Evolutionary conservation across 345 rosid genomes (phyloP).

Genomic region (Pistacia atlantica): DNA sequence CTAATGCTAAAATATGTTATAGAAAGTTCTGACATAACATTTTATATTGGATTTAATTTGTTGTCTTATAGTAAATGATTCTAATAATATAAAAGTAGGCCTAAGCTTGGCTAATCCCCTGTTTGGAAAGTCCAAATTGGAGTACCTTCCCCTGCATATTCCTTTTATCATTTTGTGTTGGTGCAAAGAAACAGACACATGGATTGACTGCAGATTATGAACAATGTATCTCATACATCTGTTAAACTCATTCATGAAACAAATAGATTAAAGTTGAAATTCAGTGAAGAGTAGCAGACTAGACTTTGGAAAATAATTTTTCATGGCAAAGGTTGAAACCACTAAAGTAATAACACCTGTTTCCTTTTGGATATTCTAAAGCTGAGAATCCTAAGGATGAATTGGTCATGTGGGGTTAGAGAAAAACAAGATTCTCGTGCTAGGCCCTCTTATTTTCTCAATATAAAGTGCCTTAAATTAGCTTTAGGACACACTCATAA

Average conservation of each 20-base stretch:
- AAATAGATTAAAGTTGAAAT: not conserved
- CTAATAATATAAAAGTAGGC: not conserved
- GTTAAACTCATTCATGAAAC: not conserved
- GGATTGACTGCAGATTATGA: not conserved
- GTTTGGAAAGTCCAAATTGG: conserved; percentile 8
- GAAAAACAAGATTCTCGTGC: not conserved
- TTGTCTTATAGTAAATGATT: not conserved
- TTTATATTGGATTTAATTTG: not conserved
- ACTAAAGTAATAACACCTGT: not conserved
- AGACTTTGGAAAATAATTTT: not conserved
- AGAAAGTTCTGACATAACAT: not conserved
- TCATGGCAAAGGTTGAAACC: not conserved
- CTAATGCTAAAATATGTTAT: not conserved
- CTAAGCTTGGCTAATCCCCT: not conserved
- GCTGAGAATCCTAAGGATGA: too few species aligned
- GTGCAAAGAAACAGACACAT: conserved; percentile 5
- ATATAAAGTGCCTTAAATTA: not conserved
- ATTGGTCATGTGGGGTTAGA: not conserved
- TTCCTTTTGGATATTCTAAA: not conserved
- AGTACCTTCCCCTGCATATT: conserved; percentile 8
- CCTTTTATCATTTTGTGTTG: not conserved
- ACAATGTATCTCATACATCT: not conserved
- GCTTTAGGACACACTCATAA: not conserved
- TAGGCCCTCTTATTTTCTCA: not conserved
- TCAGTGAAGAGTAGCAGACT: too few species aligned